Evolutionary conservation across 1,139 yeast genomes (phyloP).

Genomic region (Yarrowia galli): DNA sequence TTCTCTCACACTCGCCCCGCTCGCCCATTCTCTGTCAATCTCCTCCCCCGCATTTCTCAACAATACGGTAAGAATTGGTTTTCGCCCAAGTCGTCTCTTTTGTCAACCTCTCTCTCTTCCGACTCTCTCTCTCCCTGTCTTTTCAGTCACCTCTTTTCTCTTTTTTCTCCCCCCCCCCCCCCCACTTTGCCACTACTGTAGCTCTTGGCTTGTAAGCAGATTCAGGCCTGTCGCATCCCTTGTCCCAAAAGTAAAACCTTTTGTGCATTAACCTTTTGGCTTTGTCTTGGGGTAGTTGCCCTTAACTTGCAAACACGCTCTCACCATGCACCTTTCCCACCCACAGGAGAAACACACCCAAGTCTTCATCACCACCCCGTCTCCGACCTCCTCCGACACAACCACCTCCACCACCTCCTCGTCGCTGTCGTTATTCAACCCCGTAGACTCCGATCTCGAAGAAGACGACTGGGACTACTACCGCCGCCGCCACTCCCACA

Average conservation of each 20-base stretch:
- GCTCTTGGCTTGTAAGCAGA: conserved; percentile 13
- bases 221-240: conserved; percentile 37
- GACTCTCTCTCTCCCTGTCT: neutral
- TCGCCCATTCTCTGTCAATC: too few species aligned
- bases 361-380: conserved; percentile 24
- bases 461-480: neutral
- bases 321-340: conserved; percentile 38
- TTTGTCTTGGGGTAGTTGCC: conserved; percentile 38
- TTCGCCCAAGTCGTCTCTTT: too few species aligned
- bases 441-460: conserved; percentile 18
- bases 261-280: neutral
- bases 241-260: conserved; percentile 25
- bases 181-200: conserved; percentile 30
- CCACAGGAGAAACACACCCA: conserved; percentile 9
- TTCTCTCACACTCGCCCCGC: too few species aligned
- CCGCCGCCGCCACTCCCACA: neutral
- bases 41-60: too few species aligned
- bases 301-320: conserved; percentile 37
- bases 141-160: neutral
- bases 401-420: conserved; percentile 14
- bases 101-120: neutral
- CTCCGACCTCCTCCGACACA: conserved; percentile 1
- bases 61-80: too few species aligned
- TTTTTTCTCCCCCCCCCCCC: neutral
- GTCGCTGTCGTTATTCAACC: conserved; percentile 32